Conservation (phyloP, 768 basidiomycete genomes). For the Phlegmacium glaucopus region DNA sequence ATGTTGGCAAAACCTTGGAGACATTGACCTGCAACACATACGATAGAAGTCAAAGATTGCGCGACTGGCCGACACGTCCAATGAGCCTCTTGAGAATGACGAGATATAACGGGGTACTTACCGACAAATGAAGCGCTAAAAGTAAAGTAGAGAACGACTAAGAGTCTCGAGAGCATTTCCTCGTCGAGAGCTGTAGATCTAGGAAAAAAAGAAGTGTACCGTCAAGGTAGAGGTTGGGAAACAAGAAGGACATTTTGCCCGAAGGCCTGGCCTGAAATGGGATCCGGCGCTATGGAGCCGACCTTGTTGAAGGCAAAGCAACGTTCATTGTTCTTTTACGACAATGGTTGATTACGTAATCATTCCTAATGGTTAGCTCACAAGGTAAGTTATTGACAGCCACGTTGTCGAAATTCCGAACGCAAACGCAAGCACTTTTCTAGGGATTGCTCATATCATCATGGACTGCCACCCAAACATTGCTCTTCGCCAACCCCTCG, state of each 20-base stretch:
- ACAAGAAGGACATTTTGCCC: constrained; percentile 2
- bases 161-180: constrained; percentile 31
- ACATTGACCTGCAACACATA: constrained; percentile 90
- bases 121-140: constrained; percentile 30
- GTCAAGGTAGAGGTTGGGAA: constrained; percentile 13
- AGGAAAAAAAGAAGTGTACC: constrained; percentile 5
- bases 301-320: no score
- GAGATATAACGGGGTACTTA: constrained; percentile 20
- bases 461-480: no score
- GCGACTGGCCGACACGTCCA: constrained; percentile 35
- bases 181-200: not conserved
- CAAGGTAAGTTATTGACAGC: no score
- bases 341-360: no score
- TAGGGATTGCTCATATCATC: no score
- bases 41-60: constrained; percentile 57
- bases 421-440: no score
- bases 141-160: constrained; percentile 29
- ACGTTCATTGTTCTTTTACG: not conserved
- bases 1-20: constrained; percentile 74
- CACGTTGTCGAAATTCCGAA: no score
- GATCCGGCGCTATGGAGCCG: no score
- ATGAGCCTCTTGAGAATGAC: constrained; percentile 1
- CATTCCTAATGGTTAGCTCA: no score
- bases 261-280: no score
- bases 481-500: no score